A percentile compares a stretch with the other conserved stretches of the same genome.
These are phyloP conservation scores for Stephania japonica DNA, from an alignment of 164 flowering plant species.

Conservation along the genomic window DNA sequence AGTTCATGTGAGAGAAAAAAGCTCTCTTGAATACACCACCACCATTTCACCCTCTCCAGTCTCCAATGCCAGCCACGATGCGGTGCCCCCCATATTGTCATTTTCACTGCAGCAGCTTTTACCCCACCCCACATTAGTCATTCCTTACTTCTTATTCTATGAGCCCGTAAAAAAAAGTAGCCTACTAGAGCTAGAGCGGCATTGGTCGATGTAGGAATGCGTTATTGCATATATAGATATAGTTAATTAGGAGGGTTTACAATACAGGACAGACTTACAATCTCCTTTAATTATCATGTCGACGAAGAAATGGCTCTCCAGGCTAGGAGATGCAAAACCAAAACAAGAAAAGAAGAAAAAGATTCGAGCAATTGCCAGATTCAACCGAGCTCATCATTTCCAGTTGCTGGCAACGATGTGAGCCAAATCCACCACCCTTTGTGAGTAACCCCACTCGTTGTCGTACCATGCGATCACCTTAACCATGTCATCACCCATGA, in stretches of 20 bases:
- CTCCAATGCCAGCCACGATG: background rate
- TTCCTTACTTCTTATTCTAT: background rate
- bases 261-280: conserved; percentile 4
- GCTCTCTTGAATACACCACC: too few relatives aligned
- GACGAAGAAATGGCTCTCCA: conserved; percentile 5
- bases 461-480: conserved; percentile 98
- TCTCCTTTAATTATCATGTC: conserved; percentile 9
- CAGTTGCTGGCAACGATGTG: conserved; percentile 85
- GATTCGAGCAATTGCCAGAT: background rate
- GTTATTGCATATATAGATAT: background rate
- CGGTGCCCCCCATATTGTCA: too few relatives aligned
- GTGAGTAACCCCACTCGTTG: conserved; percentile 97
- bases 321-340: conserved; percentile 2
- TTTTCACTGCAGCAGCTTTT: too few relatives aligned
- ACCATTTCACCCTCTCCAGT: background rate
- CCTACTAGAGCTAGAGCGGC: background rate
- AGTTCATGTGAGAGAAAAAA: too few relatives aligned
- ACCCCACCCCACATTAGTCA: background rate
- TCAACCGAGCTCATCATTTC: conserved; percentile 36
- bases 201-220: background rate
- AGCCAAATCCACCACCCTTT: conserved; percentile 89
- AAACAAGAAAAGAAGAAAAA: conserved; percentile 1
- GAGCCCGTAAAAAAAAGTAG: background rate
- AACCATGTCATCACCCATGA: conserved; percentile 97
- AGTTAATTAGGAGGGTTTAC: background rate